A percentile compares a stretch with the other conserved stretches of the same genome.
Evolutionary conservation across 2,329 filamentous ascomycete species (phyloP).

Genomic region (Sporothrix sp.): DNA sequence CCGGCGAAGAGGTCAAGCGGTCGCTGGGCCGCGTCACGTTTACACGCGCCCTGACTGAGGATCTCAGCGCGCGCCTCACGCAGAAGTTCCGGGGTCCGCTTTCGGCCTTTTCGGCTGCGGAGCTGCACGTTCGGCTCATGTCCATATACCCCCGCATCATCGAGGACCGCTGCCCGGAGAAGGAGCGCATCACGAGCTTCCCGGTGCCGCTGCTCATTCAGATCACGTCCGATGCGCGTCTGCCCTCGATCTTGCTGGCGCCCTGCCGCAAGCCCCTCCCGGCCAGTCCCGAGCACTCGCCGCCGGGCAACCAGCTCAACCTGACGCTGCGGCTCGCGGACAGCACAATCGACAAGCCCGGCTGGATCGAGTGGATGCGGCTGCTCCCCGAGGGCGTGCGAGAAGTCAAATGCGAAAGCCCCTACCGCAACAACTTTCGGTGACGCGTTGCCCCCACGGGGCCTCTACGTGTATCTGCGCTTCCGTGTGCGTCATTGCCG

Average conservation of each 20-base stretch:
- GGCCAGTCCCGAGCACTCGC: slow-evolving; percentile 30
- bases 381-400: slow-evolving; percentile 47
- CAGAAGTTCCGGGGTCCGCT: slow-evolving; percentile 35
- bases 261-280: slow-evolving; percentile 36
- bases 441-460: slow-evolving; percentile 22
- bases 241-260: slow-evolving; percentile 47
- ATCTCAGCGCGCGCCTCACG: slow-evolving; percentile 37
- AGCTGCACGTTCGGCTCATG: slow-evolving; percentile 38
- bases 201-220: slow-evolving; percentile 48
- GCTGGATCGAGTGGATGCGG: slow-evolving; percentile 49
- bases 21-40: slow-evolving; percentile 42
- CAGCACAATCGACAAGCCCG: slow-evolving; percentile 41
- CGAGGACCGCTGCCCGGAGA: slow-evolving; percentile 39
- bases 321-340: slow-evolving; percentile 43
- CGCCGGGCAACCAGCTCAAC: slow-evolving; percentile 34
- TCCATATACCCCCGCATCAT: slow-evolving; percentile 43
- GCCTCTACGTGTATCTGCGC: no score
- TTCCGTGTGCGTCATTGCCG: no score
- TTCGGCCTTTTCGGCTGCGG: slow-evolving; percentile 35
- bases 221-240: slow-evolving; percentile 41
- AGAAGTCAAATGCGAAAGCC: slow-evolving; percentile 46
- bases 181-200: slow-evolving; percentile 37
- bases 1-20: slow-evolving; percentile 41
- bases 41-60: slow-evolving; percentile 40
- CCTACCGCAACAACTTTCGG: slow-evolving; percentile 32